phyloP scores from a whole-genome alignment of 1,284 basidiomycete species.

The Lentinus polychrous region DNA sequence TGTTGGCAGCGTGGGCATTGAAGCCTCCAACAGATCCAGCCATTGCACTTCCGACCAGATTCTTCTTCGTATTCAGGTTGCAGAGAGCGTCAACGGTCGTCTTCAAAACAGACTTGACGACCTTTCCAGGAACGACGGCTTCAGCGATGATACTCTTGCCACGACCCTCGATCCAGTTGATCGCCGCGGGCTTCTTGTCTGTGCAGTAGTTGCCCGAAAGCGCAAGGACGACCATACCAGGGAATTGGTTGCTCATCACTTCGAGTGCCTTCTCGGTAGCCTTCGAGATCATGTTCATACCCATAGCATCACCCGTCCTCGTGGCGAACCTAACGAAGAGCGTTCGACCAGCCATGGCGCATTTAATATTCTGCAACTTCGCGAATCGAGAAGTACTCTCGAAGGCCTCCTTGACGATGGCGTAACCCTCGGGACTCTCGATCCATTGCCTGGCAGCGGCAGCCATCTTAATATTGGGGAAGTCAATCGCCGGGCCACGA shows the following conservation, averaged over 20 bases:
- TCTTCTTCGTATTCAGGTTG: conserved; percentile 97
- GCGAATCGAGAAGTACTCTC: conserved; percentile 94
- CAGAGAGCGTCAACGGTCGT: conserved; percentile 89
- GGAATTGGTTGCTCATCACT: conserved; percentile 76
- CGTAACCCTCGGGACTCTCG: conserved; percentile 78
- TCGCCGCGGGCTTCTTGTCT: conserved; percentile 99
- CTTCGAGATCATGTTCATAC: conserved; percentile 99
- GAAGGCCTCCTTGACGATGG: conserved; percentile 78
- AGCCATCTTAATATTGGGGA: conserved; percentile 77
- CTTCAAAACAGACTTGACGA: conserved; percentile 91
- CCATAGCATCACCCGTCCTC: conserved; percentile 97
- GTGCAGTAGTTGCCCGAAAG: conserved; percentile 99
- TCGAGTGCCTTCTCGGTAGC: conserved; percentile 93
- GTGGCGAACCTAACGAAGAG: conserved; percentile 96
- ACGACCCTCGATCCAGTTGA: conserved; percentile 99
- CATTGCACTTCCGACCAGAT: conserved; percentile 96
- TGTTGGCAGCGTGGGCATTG: conserved; percentile 98
- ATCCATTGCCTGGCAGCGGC: conserved; percentile 88
- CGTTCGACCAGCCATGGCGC: conserved; percentile 84
- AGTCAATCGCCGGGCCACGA: conserved; percentile 95
- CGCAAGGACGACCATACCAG: conserved; percentile 90
- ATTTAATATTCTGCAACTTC: conserved; percentile 76
- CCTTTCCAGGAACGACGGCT: conserved; percentile 83
- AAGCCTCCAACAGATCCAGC: conserved; percentile 96
- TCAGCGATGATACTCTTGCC: conserved; percentile 98